Percentiles rank a stretch among this genome's conserved stretches.
These are phyloP conservation scores for Trifolium repens DNA, from an alignment of 306 rosid genomes.

Conservation along the genomic window DNA sequence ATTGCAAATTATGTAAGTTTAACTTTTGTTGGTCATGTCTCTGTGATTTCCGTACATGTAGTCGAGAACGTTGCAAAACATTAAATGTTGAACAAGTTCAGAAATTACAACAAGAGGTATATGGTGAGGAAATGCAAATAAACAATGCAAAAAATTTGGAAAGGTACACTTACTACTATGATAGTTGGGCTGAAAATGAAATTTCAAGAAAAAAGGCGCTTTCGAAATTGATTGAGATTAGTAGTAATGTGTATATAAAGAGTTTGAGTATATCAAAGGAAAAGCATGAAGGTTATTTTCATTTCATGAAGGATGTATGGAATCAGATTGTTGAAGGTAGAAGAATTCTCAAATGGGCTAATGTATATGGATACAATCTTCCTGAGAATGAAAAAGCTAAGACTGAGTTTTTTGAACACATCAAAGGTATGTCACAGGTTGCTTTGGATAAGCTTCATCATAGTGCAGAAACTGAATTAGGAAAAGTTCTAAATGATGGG, in stretches of 20 bases:
- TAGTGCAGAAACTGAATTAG: slow-evolving; percentile 34
- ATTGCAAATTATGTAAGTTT: slow-evolving; percentile 23
- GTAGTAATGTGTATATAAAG: slow-evolving; percentile 38
- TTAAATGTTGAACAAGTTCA: not conserved
- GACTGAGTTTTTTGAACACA: slow-evolving; percentile 41
- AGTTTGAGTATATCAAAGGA: slow-evolving; percentile 31
- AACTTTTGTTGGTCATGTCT: slow-evolving; percentile 44
- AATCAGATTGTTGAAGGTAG: slow-evolving; percentile 58
- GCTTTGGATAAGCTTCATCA: slow-evolving; percentile 50
- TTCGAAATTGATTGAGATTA: slow-evolving; percentile 25
- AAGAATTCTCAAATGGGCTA: slow-evolving; percentile 61
- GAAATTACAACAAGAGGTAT: slow-evolving; percentile 21
- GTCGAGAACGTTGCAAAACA: not conserved
- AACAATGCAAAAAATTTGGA: slow-evolving; percentile 47
- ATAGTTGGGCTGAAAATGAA: slow-evolving; percentile 64
- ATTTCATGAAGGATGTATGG: slow-evolving; percentile 55
- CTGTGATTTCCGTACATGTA: not conserved
- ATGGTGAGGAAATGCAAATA: slow-evolving; percentile 37
- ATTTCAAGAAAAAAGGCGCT: slow-evolving; percentile 43
- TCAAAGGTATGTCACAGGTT: slow-evolving; percentile 45
- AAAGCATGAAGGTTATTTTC: slow-evolving; percentile 43
- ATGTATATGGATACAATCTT: slow-evolving; percentile 59
- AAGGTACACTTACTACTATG: slow-evolving; percentile 60
- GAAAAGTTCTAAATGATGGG: not conserved
- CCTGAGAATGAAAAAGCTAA: slow-evolving; percentile 40